These are phyloP conservation scores for Aspergillus hancockii DNA, from an alignment of 495 filamentous ascomycete genomes.

Conservation along the genomic window DNA sequence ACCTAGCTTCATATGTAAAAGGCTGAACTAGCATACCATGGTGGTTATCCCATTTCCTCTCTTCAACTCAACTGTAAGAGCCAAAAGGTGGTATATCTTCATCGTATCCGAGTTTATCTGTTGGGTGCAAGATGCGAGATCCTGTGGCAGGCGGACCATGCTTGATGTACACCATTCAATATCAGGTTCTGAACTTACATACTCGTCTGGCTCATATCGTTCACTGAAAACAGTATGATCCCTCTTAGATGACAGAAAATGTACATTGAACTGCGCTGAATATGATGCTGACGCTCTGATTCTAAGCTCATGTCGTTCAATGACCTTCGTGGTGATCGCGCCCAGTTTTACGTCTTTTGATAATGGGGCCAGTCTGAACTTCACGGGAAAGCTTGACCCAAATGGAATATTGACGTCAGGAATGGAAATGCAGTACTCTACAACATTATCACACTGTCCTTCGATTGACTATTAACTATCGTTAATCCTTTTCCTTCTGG, in stretches of 20 bases:
- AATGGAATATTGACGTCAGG: conserved; percentile 14
- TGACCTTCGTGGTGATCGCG: conserved; percentile 5
- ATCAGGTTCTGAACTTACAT: not conserved
- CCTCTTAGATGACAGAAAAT: conserved; percentile 16
- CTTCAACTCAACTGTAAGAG: conserved; percentile 17
- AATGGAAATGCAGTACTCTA: conserved; percentile 15
- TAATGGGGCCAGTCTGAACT: conserved; percentile 14
- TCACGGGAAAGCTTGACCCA: conserved; percentile 14
- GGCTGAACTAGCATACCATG: not conserved
- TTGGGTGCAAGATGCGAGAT: conserved; percentile 21
- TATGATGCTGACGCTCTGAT: conserved; percentile 14
- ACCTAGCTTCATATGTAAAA: no score
- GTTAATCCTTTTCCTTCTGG: not conserved
- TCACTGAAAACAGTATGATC: conserved; percentile 16
- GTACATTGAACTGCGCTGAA: not conserved
- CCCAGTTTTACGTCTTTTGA: conserved; percentile 10
- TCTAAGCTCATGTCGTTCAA: conserved; percentile 15
- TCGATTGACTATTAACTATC: not conserved
- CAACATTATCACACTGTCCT: not conserved
- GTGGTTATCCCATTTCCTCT: not conserved
- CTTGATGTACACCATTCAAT: conserved; percentile 18
- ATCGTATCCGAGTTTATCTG: conserved; percentile 16
- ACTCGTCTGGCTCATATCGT: not conserved
- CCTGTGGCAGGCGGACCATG: conserved; percentile 16
- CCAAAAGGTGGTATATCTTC: conserved; percentile 19